Conservation (phyloP, 768 basidiomycete genomes). For the Russula compacta region DNA sequence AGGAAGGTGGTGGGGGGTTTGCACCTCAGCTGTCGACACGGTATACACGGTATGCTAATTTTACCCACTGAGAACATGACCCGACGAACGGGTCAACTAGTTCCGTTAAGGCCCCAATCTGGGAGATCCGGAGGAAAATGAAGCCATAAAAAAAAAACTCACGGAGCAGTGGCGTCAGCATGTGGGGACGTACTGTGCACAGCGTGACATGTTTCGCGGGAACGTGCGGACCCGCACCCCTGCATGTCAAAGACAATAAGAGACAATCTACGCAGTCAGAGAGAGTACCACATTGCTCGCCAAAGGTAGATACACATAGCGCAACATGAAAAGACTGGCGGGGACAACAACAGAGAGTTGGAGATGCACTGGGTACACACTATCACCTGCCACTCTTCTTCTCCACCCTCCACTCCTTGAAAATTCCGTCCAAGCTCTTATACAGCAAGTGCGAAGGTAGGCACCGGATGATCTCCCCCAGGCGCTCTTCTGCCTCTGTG, state of each 20-base stretch:
- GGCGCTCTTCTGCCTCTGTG: slow-evolving; percentile 59
- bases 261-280: neutral
- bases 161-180: slow-evolving; percentile 3
- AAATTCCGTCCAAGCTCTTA: slow-evolving; percentile 90
- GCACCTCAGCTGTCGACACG: neutral
- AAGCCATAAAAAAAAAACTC: slow-evolving; percentile 1
- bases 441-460: slow-evolving; percentile 82
- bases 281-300: neutral
- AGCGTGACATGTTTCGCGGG: neutral
- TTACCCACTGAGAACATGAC: neutral
- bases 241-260: neutral
- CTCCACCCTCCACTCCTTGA: slow-evolving; percentile 83
- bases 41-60: too few relatives aligned
- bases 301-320: slow-evolving; percentile 3
- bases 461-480: slow-evolving; percentile 85
- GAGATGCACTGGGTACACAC: neutral
- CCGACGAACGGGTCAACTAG: neutral
- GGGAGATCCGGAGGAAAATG: neutral
- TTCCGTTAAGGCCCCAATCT: neutral
- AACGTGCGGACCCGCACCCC: neutral
- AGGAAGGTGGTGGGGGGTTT: too few relatives aligned
- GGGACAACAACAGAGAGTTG: slow-evolving; percentile 6
- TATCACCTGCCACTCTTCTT: slow-evolving; percentile 55
- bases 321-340: neutral
- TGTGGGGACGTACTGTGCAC: slow-evolving; percentile 11